Conservation (phyloP, 768 basidiomycete species). For the Amanita fuliginea region DNA sequence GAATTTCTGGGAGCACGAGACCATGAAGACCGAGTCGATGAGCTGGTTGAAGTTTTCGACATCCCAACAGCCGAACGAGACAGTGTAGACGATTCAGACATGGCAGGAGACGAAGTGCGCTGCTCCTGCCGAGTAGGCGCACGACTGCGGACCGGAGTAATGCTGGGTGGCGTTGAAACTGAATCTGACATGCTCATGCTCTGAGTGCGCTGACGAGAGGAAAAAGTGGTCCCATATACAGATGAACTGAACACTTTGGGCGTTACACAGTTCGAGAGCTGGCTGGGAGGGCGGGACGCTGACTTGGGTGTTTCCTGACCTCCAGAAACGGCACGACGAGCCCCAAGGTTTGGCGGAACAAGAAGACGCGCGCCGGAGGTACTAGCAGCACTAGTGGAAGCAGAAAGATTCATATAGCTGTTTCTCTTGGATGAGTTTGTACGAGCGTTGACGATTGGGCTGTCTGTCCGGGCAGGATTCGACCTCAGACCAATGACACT, state of each 20-base stretch:
- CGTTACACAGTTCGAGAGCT: constrained; percentile 52
- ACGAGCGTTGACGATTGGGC: constrained; percentile 24
- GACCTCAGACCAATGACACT: constrained; percentile 54
- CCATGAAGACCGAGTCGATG: constrained; percentile 43
- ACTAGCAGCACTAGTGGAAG: constrained; percentile 3
- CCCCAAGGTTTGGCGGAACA: constrained; percentile 31
- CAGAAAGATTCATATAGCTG: constrained; percentile 29
- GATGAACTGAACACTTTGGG: constrained; percentile 52
- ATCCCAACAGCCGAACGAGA: constrained; percentile 33
- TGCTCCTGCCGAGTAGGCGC: constrained; percentile 24
- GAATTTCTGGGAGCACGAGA: constrained; percentile 59
- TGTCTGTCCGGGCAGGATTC: constrained; percentile 49
- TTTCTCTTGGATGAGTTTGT: constrained; percentile 18
- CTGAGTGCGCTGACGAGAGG: constrained; percentile 74
- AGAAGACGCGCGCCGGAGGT: constrained; percentile 26
- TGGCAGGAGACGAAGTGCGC: constrained; percentile 45
- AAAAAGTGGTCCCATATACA: constrained; percentile 56
- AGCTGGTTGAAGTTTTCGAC: constrained; percentile 27
- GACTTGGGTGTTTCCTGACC: constrained; percentile 7
- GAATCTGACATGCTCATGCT: constrained; percentile 54
- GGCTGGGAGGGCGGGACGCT: constrained; percentile 44
- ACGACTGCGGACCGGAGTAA: constrained; percentile 28
- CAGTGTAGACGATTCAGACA: constrained; percentile 45
- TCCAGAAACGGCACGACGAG: constrained; percentile 41
- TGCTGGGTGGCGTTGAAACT: constrained; percentile 21